Percentiles rank a stretch among this genome's conserved stretches.
Conservation (phyloP, 805 yeast species). For the Lipomyces japonicus region DNA sequence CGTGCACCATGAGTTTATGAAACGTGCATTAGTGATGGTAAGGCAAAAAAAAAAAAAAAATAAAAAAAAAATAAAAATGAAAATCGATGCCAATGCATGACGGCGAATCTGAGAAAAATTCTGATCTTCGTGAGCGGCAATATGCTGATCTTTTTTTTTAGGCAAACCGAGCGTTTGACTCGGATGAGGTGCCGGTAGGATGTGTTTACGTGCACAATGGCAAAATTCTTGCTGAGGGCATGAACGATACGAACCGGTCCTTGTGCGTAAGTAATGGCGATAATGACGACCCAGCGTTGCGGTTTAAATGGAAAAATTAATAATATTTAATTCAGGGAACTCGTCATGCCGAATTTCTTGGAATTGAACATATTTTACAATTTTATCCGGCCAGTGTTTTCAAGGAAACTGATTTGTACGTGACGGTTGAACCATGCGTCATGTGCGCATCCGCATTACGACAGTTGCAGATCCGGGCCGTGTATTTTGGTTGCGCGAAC, state of each 20-base stretch:
- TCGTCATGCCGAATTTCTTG: conserved; percentile 88
- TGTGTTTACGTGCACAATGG: conserved; percentile 61
- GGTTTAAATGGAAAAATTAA: background rate
- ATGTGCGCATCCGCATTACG: conserved; percentile 94
- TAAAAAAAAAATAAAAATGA: background rate
- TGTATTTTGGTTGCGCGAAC: conserved; percentile 88
- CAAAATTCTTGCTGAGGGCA: conserved; percentile 65
- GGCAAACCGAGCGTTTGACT: conserved; percentile 61
- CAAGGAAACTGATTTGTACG: conserved; percentile 65
- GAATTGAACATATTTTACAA: conserved; percentile 53
- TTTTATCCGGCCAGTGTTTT: conserved; percentile 41
- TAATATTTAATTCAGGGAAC: conserved; percentile 50
- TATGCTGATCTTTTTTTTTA: no score
- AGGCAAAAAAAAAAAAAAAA: conserved; percentile 6
- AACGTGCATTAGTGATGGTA: conserved; percentile 38
- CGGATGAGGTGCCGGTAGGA: conserved; percentile 82
- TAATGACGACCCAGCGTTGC: background rate
- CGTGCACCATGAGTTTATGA: conserved; percentile 37
- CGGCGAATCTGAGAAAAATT: conserved; percentile 14
- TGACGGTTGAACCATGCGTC: conserved; percentile 95
- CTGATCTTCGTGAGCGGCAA: conserved; percentile 26
- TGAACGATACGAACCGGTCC: conserved; percentile 81
- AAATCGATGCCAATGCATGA: conserved; percentile 1
- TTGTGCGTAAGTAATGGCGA: conserved; percentile 44
- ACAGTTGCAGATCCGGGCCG: conserved; percentile 69